Conservation (phyloP, 768 basidiomycete species). For the Fomitopsis pulvina region DNA sequence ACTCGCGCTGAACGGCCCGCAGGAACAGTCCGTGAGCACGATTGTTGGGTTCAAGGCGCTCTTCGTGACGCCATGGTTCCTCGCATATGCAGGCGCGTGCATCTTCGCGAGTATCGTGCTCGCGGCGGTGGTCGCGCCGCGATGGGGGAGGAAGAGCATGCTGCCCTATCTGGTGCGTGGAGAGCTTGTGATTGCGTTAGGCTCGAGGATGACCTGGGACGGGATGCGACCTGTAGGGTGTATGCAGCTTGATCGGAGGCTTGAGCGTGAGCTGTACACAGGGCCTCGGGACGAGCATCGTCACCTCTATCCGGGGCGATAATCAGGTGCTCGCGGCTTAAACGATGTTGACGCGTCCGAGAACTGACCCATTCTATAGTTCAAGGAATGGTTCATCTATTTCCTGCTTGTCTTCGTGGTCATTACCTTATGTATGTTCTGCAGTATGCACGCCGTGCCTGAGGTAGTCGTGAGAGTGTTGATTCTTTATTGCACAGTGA, state of each 20-base stretch:
- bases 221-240: too few species aligned
- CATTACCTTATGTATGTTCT: conserved; percentile 66
- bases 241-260: too few species aligned
- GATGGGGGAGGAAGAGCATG: conserved; percentile 85
- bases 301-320: too few species aligned
- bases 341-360: too few species aligned
- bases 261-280: too few species aligned
- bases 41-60: conserved; percentile 65
- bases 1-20: conserved; percentile 80
- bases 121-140: conserved; percentile 75
- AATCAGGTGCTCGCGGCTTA: too few species aligned
- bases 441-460: conserved; percentile 22
- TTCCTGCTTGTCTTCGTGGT: conserved; percentile 76
- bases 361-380: conserved; percentile 41
- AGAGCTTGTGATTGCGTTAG: neutral
- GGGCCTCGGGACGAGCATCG: too few species aligned
- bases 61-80: conserved; percentile 77
- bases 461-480: neutral
- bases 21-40: conserved; percentile 58
- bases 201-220: too few species aligned
- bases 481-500: conserved; percentile 36
- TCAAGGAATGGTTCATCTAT: conserved; percentile 86
- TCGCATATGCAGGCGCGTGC: conserved; percentile 54
- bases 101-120: conserved; percentile 56
- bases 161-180: conserved; percentile 51